Percentiles rank a stretch among this genome's conserved stretches.
Evolutionary conservation across 352 stramenopile species (phyloP).

Genomic region (Pythium apleroticum): DNA sequence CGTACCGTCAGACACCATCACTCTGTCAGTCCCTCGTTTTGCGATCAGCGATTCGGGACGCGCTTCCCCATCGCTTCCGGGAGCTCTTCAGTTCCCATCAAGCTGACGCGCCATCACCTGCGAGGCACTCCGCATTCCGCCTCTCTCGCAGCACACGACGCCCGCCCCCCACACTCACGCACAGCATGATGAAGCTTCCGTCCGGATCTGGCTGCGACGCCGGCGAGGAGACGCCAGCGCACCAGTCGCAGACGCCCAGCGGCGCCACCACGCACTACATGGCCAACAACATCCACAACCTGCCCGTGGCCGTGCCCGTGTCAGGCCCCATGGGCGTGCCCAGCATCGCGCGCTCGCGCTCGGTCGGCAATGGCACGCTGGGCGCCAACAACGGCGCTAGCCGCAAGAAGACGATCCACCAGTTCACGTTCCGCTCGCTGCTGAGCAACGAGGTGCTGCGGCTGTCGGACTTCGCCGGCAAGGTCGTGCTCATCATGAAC

Average conservation of each 20-base stretch:
- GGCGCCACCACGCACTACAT: slow-evolving; percentile 22
- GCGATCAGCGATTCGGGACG: background rate
- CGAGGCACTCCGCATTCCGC: background rate
- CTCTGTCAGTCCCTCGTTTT: background rate
- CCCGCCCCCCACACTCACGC: background rate
- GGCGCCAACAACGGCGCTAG: slow-evolving; percentile 7
- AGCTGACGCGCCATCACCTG: background rate
- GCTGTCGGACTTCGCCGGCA: slow-evolving; percentile 64
- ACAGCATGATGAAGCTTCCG: slow-evolving; percentile 38
- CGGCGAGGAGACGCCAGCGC: slow-evolving; percentile 19
- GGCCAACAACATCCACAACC: slow-evolving; percentile 46
- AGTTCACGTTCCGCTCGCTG: slow-evolving; percentile 77
- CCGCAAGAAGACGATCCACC: slow-evolving; percentile 64
- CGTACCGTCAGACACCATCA: background rate
- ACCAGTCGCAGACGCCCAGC: slow-evolving; percentile 8
- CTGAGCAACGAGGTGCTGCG: slow-evolving; percentile 58
- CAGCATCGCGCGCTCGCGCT: slow-evolving; percentile 26
- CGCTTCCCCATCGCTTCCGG: background rate
- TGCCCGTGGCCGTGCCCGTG: slow-evolving; percentile 61
- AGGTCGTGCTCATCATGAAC: slow-evolving; percentile 71
- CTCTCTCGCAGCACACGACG: background rate
- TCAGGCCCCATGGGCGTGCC: slow-evolving; percentile 10
- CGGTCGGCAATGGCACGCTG: slow-evolving; percentile 25
- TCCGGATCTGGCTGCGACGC: slow-evolving; percentile 35
- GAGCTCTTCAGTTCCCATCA: slow-evolving; percentile 1